Base-by-base conservation (phyloP, 805 yeast species). In the Saccharomycopsis sp. region DNA sequence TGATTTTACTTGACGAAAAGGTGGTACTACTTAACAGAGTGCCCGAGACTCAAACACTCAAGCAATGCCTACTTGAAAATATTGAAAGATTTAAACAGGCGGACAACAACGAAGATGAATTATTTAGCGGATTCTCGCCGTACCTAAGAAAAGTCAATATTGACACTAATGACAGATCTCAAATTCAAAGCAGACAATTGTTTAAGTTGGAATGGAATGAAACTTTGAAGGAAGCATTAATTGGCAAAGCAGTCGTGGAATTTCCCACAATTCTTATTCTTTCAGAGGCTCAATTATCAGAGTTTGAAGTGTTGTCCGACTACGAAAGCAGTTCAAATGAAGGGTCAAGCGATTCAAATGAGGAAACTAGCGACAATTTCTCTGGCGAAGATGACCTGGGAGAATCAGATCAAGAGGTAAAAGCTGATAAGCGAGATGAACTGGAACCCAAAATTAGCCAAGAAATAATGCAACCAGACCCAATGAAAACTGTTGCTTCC, bases 381-480 rank as follows among this genome's bases (percentile, higher is more conserved):
- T 35, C 38, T 17, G 13, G 7, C 58, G 14, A 69, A 5, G 32
- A 44, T 5, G 21, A n/a, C 9, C 14, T 7, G 13, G 16, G 9
- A 20, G 16, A 32, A 7, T 32, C 8, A 20, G 35, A 13, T 11
- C 14, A 17, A 17, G n/a, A 38, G 4, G 8, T 4, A n/a, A 24
- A 24, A 7, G 6, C 8, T 11, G 9, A 23, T 11, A 9, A 38
- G 40, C 17, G 8, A 5, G 40, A n/a, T 14, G 17, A 20, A 4
- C 5, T 4, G 16, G 31, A 22, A 14, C 14, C 38, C 20, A 17
- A 27, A n/a, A 27, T n/a, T 11, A 27, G n/a, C 13, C 29, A 27
- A 13, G 29, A 9, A 27, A 7, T 13, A n/a, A 32, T 32, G 7
- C 19, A 32, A 35, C 6, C 9, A 35, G 19, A 8, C 14, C 39